Percentiles rank a stretch among this genome's conserved stretches.
phyloP scores from a whole-genome alignment of 1,284 basidiomycete genomes.

The Boletus hoseneyae region DNA sequence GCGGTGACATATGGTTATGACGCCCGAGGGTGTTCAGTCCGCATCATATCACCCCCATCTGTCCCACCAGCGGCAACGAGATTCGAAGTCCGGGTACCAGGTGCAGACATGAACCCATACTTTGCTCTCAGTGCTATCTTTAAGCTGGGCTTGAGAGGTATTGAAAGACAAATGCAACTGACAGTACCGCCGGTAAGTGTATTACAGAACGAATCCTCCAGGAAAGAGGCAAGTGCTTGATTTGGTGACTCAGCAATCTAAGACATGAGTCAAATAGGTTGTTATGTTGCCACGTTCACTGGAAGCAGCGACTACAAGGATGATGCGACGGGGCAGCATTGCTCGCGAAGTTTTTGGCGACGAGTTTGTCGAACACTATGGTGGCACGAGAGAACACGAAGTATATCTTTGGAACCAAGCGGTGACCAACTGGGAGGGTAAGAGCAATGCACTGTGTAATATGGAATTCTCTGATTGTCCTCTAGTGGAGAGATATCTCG shows the following conservation, averaged over 20 bases:
- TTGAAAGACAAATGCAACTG: conserved; percentile 71
- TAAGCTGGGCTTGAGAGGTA: conserved; percentile 82
- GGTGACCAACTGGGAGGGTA: conserved; percentile 93
- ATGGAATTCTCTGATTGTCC: conserved; percentile 12
- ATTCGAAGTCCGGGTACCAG: conserved; percentile 90
- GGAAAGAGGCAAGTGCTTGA: conserved; percentile 34
- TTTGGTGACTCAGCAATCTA: background rate
- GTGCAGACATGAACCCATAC: conserved; percentile 94
- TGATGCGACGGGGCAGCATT: conserved; percentile 76
- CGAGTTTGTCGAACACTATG: conserved; percentile 91
- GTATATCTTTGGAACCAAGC: conserved; percentile 83
- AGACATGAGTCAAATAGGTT: conserved; percentile 39
- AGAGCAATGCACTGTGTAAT: conserved; percentile 22
- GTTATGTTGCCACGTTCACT: conserved; percentile 75
- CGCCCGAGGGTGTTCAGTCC: conserved; percentile 86
- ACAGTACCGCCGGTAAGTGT: conserved; percentile 70
- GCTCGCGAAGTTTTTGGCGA: conserved; percentile 87
- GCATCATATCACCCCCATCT: conserved; percentile 88
- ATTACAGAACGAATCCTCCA: conserved; percentile 27
- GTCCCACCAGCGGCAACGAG: conserved; percentile 79
- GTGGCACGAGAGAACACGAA: conserved; percentile 89
- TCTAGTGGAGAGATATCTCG: conserved; percentile 81
- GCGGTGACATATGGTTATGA: conserved; percentile 94
- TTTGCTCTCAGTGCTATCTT: conserved; percentile 87
- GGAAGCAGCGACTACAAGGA: conserved; percentile 73